Base-by-base conservation (phyloP, 371 early-diverging fungal species). In the Syncephalastrum racemosum region DNA sequence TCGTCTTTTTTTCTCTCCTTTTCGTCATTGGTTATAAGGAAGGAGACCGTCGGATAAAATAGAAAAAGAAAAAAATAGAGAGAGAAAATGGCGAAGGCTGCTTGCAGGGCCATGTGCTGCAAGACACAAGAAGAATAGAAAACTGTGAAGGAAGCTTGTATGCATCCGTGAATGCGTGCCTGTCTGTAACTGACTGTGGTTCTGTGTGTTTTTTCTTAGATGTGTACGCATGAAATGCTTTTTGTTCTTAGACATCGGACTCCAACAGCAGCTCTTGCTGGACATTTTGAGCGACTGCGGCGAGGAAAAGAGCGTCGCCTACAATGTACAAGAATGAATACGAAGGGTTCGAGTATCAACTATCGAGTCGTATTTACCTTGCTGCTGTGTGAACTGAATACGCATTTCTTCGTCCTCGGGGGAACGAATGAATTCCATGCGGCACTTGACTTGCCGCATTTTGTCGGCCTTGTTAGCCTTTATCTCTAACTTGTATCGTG, bases 351-450 rank as follows among this genome's bases (percentile, higher is more conserved):
- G 10, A 24, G 8, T 2, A 15, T n/a, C n/a, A 13, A 10, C 1
- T 22, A 46, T 19, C 15, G 2, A 50, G 25, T 12, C 10, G 2
- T 4, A 20, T 51, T 52, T 59, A 63, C 66, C 73, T 69, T 73
- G 73, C 39, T 77, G 73, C 56, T 73, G 73, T 12, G 71, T 77
- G 23, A 77, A 73, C 39, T 69, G 73, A 16, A 77, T 70, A 43
- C 68, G 54, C 2, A 58, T 62, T 8, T 57, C 31, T 46, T 56
- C 53, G 25, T 76, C 66, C 18, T 60, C 46, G 36, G 60, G 54
- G 24, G 71, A 58, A 47, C 25, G 59, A 49, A 70, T 52, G 40
- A 76, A 62, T 8, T 76, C 77, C 60, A 76, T 64, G 54, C 73
- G 64, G 50, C 77, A 76, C 52, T 76, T 76, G 18, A 76, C 73